phyloP scores from a whole-genome alignment of 2,329 filamentous ascomycete species.

The Exophiala xenobiotica region DNA sequence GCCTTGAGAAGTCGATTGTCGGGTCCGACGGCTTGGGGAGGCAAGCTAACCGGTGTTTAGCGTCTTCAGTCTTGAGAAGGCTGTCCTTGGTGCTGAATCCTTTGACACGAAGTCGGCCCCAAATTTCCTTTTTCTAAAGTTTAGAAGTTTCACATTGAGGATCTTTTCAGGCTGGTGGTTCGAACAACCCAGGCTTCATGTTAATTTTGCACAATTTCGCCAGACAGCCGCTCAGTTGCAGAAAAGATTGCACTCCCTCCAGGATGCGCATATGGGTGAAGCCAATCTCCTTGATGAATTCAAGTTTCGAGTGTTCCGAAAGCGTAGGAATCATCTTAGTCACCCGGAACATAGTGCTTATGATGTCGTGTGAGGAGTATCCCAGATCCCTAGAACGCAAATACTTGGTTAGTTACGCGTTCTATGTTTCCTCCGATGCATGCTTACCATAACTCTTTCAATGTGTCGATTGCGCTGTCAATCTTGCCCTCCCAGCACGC shows the following conservation, averaged over 20 bases:
- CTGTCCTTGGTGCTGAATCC: too few relatives aligned
- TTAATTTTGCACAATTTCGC: constrained; percentile 91
- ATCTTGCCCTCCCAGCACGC: constrained; percentile 91
- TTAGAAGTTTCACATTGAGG: too few relatives aligned
- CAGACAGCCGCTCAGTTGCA: constrained; percentile 91
- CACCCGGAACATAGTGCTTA: constrained; percentile 98
- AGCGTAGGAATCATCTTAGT: constrained; percentile 92
- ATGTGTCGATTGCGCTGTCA: constrained; percentile 77
- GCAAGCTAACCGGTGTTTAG: too few relatives aligned
- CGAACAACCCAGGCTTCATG: constrained; percentile 87
- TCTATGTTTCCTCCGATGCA: too few relatives aligned
- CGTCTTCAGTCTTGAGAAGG: too few relatives aligned
- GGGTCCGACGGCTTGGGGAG: too few relatives aligned
- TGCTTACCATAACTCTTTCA: constrained; percentile 86
- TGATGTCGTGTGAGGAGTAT: constrained; percentile 98
- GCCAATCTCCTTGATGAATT: constrained; percentile 98
- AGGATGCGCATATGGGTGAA: constrained; percentile 99
- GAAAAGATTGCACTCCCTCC: constrained; percentile 92
- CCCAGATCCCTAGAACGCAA: constrained; percentile 65
- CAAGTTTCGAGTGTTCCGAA: constrained; percentile 90
- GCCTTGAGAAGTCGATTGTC: not conserved
- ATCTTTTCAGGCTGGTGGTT: constrained; percentile 34
- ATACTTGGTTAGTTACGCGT: constrained; percentile 15
- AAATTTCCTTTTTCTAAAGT: too few relatives aligned
- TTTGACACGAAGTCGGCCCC: too few relatives aligned